A percentile compares a stretch with the other conserved stretches of the same genome.
phyloP scores from a whole-genome alignment of 495 filamentous ascomycete species.

The Xylaria scruposa region DNA sequence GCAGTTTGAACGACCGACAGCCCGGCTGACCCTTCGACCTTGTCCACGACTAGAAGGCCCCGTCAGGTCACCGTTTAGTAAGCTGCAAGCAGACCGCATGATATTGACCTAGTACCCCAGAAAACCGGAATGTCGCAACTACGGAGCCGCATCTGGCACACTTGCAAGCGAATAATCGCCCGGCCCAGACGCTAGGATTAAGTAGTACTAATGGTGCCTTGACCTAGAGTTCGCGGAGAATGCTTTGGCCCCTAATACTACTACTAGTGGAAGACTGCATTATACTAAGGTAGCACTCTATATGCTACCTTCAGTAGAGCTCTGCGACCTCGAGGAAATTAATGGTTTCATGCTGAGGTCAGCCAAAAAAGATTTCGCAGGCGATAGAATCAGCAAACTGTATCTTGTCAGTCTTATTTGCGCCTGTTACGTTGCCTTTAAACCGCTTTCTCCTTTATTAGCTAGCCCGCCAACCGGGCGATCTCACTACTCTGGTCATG shows the following conservation, averaged over 20 bases:
- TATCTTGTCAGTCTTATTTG: neutral
- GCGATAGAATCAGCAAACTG: neutral
- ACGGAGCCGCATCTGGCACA: neutral
- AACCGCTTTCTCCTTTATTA: neutral
- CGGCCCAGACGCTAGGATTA: neutral
- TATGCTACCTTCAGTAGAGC: neutral
- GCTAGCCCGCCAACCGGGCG: neutral
- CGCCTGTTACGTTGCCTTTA: neutral
- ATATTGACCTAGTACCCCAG: neutral
- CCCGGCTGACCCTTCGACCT: neutral
- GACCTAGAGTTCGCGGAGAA: neutral
- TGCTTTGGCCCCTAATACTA: neutral
- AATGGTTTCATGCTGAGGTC: slow-evolving; percentile 11
- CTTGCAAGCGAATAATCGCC: neutral
- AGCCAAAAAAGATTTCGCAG: neutral
- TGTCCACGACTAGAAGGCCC: neutral
- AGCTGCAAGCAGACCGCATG: neutral
- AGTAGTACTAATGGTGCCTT: neutral
- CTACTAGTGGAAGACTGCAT: neutral
- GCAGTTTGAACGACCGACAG: neutral
- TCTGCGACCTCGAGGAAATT: neutral
- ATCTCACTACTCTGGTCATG: neutral
- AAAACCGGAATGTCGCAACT: neutral
- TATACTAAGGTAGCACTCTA: neutral
- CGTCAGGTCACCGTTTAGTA: neutral